Conservation (phyloP, 2,329 filamentous ascomycete species). For the Fusarium lyarnte region DNA sequence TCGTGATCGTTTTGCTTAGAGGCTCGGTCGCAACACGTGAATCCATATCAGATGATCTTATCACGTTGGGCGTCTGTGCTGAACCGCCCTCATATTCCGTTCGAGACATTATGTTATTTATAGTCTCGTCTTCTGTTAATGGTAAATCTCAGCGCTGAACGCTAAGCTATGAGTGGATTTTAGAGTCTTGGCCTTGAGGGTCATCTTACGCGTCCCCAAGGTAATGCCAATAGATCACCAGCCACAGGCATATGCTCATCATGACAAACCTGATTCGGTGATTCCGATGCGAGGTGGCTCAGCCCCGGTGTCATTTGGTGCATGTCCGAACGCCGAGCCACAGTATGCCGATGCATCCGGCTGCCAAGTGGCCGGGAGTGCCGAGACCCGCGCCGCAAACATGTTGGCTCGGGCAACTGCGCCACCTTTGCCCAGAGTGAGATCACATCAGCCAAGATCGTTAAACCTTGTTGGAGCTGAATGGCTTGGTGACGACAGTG, state of each 20-base stretch:
- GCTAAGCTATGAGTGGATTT: background rate
- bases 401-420: conserved; percentile 4
- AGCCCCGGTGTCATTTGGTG: background rate
- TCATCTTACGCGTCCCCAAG: conserved; percentile 7
- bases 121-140: background rate
- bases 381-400: conserved; percentile 20
- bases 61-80: too few relatives aligned
- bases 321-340: conserved; percentile 15
- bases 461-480: conserved; percentile 7
- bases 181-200: background rate
- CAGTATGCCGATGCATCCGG: conserved; percentile 35
- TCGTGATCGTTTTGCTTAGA: background rate
- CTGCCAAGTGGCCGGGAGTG: conserved; percentile 27
- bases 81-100: background rate
- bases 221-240: conserved; percentile 25
- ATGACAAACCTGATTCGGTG: conserved; percentile 7
- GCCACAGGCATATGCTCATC: conserved; percentile 14
- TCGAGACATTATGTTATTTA: background rate
- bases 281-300: conserved; percentile 5
- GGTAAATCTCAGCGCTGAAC: background rate
- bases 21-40: background rate
- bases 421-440: conserved; percentile 22
- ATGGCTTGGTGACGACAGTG: conserved; percentile 21
- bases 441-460: conserved; percentile 36
- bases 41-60: background rate